Percentiles rank a stretch among this genome's conserved stretches.
Evolutionary conservation across 1,139 yeast species (phyloP).

Genomic region (Oligophagozyma castellii): DNA sequence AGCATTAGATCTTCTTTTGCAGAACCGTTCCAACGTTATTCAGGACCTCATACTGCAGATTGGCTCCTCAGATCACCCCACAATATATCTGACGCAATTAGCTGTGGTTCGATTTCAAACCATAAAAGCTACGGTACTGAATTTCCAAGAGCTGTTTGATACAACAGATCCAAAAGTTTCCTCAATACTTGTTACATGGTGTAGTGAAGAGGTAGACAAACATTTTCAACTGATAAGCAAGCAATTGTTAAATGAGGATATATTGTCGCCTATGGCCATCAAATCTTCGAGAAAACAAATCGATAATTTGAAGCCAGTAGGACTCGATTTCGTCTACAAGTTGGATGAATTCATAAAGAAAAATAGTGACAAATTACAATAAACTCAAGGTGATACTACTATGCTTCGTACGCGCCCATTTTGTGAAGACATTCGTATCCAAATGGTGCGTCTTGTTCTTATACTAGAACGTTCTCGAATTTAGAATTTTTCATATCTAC

Average conservation of each 20-base stretch:
- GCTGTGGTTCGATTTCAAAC: conserved; percentile 48
- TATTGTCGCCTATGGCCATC: conserved; percentile 32
- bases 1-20: conserved; percentile 36
- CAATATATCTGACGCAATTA: conserved; percentile 41
- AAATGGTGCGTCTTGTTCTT: too few species aligned
- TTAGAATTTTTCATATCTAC: too few species aligned
- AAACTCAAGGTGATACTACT: too few species aligned
- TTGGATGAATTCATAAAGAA: conserved; percentile 22
- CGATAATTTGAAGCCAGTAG: conserved; percentile 46
- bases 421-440: too few species aligned
- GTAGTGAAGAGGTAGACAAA: conserved; percentile 47
- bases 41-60: conserved; percentile 33
- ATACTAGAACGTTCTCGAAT: too few species aligned
- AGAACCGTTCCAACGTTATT: conserved; percentile 33
- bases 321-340: conserved; percentile 49
- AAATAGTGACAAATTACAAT: conserved; percentile 13
- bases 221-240: conserved; percentile 50
- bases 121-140: conserved; percentile 34
- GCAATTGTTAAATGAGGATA: conserved; percentile 53
- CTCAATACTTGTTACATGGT: conserved; percentile 46
- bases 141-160: conserved; percentile 34
- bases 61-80: conserved; percentile 41
- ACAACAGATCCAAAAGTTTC: conserved; percentile 27
- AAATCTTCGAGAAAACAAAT: conserved; percentile 49
- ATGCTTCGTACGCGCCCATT: too few species aligned